Evolutionary conservation across 176 grass and related monocot species (phyloP).

Genomic region (Musa itinerans): DNA sequence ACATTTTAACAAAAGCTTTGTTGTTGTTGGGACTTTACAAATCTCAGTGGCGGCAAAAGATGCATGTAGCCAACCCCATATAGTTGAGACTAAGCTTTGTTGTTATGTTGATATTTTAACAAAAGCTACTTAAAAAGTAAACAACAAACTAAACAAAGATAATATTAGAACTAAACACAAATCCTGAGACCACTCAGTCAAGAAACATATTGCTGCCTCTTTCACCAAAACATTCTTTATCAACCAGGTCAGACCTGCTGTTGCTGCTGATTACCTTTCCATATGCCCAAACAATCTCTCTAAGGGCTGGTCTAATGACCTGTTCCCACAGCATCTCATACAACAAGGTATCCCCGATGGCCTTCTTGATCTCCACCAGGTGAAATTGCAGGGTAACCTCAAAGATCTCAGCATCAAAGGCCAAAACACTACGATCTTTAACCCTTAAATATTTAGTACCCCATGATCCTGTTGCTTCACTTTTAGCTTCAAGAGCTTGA

Average conservation of each 20-base stretch:
- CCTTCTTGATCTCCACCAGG: slow-evolving; percentile 66
- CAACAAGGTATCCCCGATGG: slow-evolving; percentile 54
- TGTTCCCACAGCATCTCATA: slow-evolving; percentile 48
- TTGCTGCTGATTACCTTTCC: slow-evolving; percentile 44
- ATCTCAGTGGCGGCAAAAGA: no score
- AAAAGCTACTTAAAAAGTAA: no score
- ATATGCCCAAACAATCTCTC: slow-evolving; percentile 79
- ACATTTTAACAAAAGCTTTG: no score
- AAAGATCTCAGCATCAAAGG: slow-evolving; percentile 51
- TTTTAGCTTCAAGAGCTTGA: slow-evolving; percentile 42
- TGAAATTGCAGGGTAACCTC: slow-evolving; percentile 60
- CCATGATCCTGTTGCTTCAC: slow-evolving; percentile 44
- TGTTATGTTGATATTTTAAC: no score
- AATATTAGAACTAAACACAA: no score
- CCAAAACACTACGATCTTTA: slow-evolving; percentile 34
- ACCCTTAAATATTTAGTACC: slow-evolving; percentile 47
- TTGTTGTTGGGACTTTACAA: no score
- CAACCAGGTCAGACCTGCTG: not conserved
- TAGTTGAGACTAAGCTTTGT: no score
- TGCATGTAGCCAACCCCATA: no score
- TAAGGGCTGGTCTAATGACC: slow-evolving; percentile 49
- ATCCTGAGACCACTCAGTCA: no score
- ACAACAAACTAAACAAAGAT: no score
- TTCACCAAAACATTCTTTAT: not conserved
- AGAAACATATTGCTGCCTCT: no score